Evolutionary conservation across 2,329 filamentous ascomycete genomes (phyloP).

Genomic region (Atkinsonella texensis): DNA sequence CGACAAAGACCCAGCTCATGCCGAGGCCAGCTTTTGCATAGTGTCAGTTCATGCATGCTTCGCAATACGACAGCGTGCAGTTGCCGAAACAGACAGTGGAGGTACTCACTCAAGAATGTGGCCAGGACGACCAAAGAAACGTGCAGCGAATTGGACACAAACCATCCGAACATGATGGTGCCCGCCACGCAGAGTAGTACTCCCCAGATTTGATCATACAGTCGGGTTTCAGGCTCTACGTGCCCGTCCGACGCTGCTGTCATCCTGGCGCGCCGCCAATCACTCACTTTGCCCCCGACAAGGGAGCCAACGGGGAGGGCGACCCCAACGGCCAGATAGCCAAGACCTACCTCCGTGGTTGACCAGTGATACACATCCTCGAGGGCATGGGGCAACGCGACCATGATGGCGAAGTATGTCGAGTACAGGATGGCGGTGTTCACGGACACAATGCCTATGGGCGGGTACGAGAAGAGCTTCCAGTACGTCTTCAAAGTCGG

Average conservation of each 20-base stretch:
- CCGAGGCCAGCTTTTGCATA: slow-evolving; percentile 18
- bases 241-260: slow-evolving; percentile 8
- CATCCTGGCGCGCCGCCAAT: slow-evolving; percentile 18
- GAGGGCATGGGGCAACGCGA: slow-evolving; percentile 18
- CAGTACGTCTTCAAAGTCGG: slow-evolving; percentile 17
- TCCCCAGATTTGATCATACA: slow-evolving; percentile 27
- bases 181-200: slow-evolving; percentile 25
- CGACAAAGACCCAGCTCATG: slow-evolving; percentile 29
- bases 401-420: slow-evolving; percentile 20
- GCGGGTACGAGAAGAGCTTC: slow-evolving; percentile 19
- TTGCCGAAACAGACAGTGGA: background rate
- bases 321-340: slow-evolving; percentile 19
- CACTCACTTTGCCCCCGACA: slow-evolving; percentile 24
- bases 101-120: slow-evolving; percentile 17
- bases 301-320: slow-evolving; percentile 21
- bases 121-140: slow-evolving; percentile 17
- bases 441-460: slow-evolving; percentile 20
- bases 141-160: slow-evolving; percentile 17
- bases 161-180: slow-evolving; percentile 30
- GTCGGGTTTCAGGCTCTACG: slow-evolving; percentile 24
- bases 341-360: slow-evolving; percentile 20
- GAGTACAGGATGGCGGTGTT: slow-evolving; percentile 22
- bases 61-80: background rate
- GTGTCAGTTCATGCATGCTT: background rate
- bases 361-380: slow-evolving; percentile 22